These are phyloP conservation scores for Scedosporium apiospermum DNA, from an alignment of 2,329 filamentous ascomycete species.

Conservation along the genomic window DNA sequence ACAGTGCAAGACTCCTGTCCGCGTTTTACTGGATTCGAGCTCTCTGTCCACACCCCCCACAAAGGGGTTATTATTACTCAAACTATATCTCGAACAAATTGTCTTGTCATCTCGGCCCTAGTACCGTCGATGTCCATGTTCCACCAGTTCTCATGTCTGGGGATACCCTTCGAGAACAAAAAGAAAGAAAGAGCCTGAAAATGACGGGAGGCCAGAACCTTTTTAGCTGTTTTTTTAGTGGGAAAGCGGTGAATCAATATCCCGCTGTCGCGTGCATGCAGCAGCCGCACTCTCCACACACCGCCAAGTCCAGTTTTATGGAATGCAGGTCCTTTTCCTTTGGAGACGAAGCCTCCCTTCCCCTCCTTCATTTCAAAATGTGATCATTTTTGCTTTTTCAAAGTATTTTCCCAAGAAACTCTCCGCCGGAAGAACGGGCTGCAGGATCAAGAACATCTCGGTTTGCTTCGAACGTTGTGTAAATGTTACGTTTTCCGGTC, in stretches of 20 bases:
- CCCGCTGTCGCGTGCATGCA: neutral
- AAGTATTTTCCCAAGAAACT: neutral
- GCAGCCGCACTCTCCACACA: neutral
- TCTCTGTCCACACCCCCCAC: neutral
- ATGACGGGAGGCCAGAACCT: neutral
- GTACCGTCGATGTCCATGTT: neutral
- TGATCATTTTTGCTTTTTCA: neutral
- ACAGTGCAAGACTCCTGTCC: neutral
- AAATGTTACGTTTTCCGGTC: neutral
- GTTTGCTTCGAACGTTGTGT: neutral
- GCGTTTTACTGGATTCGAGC: neutral
- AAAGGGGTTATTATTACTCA: neutral
- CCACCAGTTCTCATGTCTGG: neutral
- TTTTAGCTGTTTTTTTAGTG: neutral
- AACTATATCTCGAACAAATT: neutral
- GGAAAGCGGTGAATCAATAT: neutral
- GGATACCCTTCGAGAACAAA: conserved; percentile 1
- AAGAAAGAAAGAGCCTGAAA: neutral
- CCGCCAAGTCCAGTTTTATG: neutral
- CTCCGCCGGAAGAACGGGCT: neutral
- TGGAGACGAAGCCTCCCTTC: neutral
- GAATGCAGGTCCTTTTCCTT: neutral
- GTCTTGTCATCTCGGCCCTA: neutral
- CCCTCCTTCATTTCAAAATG: neutral
- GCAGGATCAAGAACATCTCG: neutral